Conservation (phyloP, 2,329 filamentous ascomycete genomes). For the Clathrospora elynae region DNA sequence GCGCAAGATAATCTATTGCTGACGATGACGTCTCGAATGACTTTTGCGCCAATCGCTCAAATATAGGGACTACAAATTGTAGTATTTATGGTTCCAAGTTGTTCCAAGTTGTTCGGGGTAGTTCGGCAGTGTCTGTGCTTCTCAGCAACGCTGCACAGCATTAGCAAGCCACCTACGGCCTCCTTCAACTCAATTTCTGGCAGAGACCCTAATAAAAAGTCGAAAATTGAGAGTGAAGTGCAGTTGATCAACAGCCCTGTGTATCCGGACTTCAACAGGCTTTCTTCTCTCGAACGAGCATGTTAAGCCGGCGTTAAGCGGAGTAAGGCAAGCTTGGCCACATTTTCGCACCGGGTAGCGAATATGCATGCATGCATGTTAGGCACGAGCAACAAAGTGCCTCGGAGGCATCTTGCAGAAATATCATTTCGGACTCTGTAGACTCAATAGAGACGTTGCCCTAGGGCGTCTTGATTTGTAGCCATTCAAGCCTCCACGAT, state of each 20-base stretch:
- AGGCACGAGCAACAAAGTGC: conserved; percentile 21
- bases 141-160: conserved; percentile 8
- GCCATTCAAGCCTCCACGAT: conserved; percentile 20
- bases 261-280: background rate
- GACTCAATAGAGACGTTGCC: conserved; percentile 21
- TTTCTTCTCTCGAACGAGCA: conserved; percentile 2
- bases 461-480: conserved; percentile 13
- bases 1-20: too few species aligned
- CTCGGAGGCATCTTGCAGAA: conserved; percentile 10
- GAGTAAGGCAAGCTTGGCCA: conserved; percentile 7
- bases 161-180: conserved; percentile 15
- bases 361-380: conserved; percentile 9
- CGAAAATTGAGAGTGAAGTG: background rate
- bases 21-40: too few species aligned
- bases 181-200: conserved; percentile 11
- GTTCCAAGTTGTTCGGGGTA: too few species aligned
- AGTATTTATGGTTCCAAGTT: too few species aligned
- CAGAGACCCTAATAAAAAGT: conserved; percentile 3
- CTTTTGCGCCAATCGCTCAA: too few species aligned
- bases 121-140: conserved; percentile 13
- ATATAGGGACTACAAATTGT: too few species aligned
- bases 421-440: conserved; percentile 13
- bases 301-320: conserved; percentile 8
- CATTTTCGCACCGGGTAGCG: conserved; percentile 11
- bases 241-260: conserved; percentile 4